Evolutionary conservation across 331 rosid genomes (phyloP).

Genomic region (Telfairia occidentalis): DNA sequence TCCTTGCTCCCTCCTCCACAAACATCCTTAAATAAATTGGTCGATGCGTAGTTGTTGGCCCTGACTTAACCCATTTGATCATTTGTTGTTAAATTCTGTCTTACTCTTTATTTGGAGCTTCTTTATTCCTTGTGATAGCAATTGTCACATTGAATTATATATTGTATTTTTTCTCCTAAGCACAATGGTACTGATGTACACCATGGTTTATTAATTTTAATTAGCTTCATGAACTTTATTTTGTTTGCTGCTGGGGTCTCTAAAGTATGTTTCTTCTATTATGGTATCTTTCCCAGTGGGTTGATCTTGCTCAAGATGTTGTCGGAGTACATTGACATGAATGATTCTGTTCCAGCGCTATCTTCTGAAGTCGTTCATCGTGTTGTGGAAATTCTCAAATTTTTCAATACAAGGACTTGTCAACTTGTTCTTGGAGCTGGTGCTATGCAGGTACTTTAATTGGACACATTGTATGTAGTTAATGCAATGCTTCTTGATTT

Average conservation of each 20-base stretch:
- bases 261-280: constrained; percentile 7
- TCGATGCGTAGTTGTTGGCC: background rate
- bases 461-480: background rate
- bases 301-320: constrained; percentile 89
- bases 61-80: background rate
- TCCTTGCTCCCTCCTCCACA: background rate
- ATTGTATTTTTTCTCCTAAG: background rate
- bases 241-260: background rate
- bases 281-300: constrained; percentile 49
- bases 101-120: background rate
- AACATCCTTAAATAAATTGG: background rate
- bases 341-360: constrained; percentile 58
- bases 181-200: background rate
- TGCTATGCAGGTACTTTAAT: constrained; percentile 86
- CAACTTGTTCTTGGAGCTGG: constrained; percentile 99
- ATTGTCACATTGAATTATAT: background rate
- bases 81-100: background rate
- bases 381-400: constrained; percentile 75
- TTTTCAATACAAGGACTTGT: constrained; percentile 94
- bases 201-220: background rate
- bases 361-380: constrained; percentile 96
- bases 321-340: constrained; percentile 90
- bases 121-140: background rate
- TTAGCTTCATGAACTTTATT: constrained; percentile 12
- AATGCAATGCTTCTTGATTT: background rate